These are phyloP conservation scores for Pyrenula aspistea DNA, from an alignment of 495 filamentous ascomycete species.

Conservation along the genomic window DNA sequence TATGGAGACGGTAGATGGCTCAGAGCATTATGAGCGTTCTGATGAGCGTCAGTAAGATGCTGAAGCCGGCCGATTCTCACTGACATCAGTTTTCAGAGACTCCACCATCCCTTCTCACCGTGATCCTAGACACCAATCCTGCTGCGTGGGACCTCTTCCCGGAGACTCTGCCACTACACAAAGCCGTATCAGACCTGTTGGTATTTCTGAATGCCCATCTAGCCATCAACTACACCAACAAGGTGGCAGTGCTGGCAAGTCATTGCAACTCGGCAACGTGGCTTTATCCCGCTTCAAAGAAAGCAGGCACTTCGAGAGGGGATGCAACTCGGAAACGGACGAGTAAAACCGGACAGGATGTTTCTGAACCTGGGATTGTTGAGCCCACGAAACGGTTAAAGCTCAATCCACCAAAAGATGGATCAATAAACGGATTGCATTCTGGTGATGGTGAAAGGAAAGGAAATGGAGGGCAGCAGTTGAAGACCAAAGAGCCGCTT, in stretches of 20 bases:
- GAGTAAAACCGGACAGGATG: conserved; percentile 23
- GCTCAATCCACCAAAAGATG: neutral
- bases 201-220: conserved; percentile 96
- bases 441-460: conserved; percentile 30
- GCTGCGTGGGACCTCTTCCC: conserved; percentile 79
- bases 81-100: conserved; percentile 32
- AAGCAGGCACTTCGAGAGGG: conserved; percentile 7
- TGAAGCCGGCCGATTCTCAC: conserved; percentile 6
- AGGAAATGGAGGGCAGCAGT: conserved; percentile 18
- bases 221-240: conserved; percentile 82
- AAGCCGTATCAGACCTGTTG: conserved; percentile 78
- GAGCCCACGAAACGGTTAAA: neutral
- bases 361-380: conserved; percentile 3
- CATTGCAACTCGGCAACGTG: conserved; percentile 75
- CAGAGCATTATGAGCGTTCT: conserved; percentile 63
- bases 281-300: conserved; percentile 58
- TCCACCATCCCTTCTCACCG: conserved; percentile 74
- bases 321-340: conserved; percentile 12
- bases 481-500: conserved; percentile 1
- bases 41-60: conserved; percentile 30
- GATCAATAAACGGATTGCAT: conserved; percentile 15
- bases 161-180: conserved; percentile 66
- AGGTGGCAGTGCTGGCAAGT: conserved; percentile 82
- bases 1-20: conserved; percentile 86
- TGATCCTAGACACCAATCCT: conserved; percentile 94